Conservation (phyloP, 2,329 filamentous ascomycete species). For the Cladophialophora psammophila region DNA sequence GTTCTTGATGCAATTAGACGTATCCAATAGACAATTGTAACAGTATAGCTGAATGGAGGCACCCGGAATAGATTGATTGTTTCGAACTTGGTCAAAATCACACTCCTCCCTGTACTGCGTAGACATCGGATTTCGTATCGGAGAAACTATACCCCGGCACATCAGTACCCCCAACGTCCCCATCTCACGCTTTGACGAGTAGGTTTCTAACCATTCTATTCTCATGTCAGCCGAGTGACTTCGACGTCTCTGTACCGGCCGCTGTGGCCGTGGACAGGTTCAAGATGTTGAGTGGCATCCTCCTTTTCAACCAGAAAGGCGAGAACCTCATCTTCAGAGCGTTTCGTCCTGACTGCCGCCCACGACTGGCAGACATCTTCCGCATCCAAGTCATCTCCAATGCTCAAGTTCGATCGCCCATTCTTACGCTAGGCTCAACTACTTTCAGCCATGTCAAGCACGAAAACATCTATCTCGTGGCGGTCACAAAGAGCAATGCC, state of each 20-base stretch:
- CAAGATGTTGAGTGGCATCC: conserved; percentile 90
- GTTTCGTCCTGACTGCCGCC: conserved; percentile 97
- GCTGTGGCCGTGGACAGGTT: conserved; percentile 22
- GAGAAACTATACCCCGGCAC: neutral
- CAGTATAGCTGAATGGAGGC: neutral
- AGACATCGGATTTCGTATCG: neutral
- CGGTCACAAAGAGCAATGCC: conserved; percentile 98
- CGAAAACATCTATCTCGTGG: conserved; percentile 98
- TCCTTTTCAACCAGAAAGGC: conserved; percentile 99
- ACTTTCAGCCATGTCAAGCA: conserved; percentile 99
- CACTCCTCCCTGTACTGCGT: neutral
- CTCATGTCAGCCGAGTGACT: conserved; percentile 11
- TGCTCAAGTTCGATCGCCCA: conserved; percentile 94
- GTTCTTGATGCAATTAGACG: neutral
- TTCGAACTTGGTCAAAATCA: neutral
- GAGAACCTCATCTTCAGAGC: conserved; percentile 99
- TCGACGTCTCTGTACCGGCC: conserved; percentile 20
- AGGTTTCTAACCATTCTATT: neutral
- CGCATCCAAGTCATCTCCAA: conserved; percentile 99
- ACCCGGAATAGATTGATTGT: neutral
- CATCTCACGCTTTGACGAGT: neutral
- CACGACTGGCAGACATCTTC: conserved; percentile 97
- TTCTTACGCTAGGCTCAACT: conserved; percentile 94
- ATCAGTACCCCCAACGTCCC: neutral
- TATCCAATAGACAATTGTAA: neutral